Percentiles rank a stretch among this genome's conserved stretches.
These are phyloP conservation scores for Salix suchowensis DNA, from an alignment of 345 rosid genomes.

Conservation along the genomic window DNA sequence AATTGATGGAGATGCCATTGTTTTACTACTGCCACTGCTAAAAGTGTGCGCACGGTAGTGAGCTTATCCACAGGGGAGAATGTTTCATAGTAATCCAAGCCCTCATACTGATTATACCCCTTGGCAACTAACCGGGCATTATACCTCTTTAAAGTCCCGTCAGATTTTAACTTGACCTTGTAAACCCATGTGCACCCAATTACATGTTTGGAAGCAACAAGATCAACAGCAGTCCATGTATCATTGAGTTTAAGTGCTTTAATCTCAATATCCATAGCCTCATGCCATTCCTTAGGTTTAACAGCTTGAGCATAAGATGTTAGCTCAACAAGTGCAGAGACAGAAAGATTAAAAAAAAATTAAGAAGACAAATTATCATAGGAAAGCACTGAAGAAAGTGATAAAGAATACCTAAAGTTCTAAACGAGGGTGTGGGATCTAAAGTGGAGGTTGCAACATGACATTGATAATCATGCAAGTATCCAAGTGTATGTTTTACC, in stretches of 20 bases:
- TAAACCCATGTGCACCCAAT: slow-evolving; percentile 4
- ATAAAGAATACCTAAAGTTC: not conserved
- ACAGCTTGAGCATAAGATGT: not conserved
- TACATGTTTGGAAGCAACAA: not conserved
- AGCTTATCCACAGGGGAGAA: not conserved
- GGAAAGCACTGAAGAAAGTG: not conserved
- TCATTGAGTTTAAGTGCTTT: not conserved
- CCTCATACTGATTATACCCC: not conserved
- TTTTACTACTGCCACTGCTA: not conserved
- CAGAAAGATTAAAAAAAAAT: not conserved
- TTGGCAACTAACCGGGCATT: not conserved
- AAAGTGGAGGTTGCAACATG: too few relatives aligned
- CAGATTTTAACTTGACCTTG: not conserved
- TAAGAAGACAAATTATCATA: not conserved
- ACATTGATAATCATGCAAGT: too few relatives aligned
- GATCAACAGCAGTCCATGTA: not conserved
- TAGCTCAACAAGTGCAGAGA: not conserved
- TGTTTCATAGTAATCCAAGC: not conserved
- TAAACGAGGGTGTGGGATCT: too few relatives aligned
- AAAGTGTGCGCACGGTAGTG: not conserved
- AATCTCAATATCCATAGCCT: not conserved
- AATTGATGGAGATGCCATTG: not conserved
- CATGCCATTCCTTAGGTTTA: not conserved
- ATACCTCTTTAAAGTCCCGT: not conserved
- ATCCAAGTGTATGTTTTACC: too few relatives aligned